Conservation (phyloP, 169 alveolate genomes). For the Blepharisma undulans region DNA sequence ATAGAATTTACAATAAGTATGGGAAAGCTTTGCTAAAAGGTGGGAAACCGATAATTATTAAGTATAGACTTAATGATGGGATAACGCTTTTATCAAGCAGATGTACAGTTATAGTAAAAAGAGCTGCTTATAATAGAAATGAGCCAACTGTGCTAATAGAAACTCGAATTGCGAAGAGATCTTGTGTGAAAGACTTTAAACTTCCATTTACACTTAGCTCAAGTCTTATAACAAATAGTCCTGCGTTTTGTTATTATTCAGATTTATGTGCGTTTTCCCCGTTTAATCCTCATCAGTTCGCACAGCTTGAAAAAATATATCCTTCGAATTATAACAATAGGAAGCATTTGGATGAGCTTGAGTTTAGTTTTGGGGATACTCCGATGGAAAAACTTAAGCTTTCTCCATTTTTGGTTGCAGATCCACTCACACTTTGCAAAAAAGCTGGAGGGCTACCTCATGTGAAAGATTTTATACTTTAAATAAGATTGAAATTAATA, state of each 20-base stretch:
- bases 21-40: background rate
- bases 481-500: background rate
- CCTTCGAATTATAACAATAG: background rate
- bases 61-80: background rate
- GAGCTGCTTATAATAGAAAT: background rate
- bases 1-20: background rate
- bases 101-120: background rate
- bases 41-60: background rate
- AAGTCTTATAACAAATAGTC: background rate
- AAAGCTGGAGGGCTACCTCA: background rate
- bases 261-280: background rate
- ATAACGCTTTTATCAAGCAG: background rate
- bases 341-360: background rate
- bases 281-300: background rate
- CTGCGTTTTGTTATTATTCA: background rate
- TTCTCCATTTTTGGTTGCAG: background rate
- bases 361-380: background rate
- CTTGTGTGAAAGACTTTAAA: background rate
- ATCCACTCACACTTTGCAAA: background rate
- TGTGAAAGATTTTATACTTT: background rate
- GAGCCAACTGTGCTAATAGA: background rate
- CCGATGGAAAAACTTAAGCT: background rate
- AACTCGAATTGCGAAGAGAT: background rate
- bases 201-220: background rate
- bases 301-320: background rate